Evolutionary conservation across 2,329 filamentous ascomycete genomes (phyloP).

Genomic region (Exserohilum rostratum): DNA sequence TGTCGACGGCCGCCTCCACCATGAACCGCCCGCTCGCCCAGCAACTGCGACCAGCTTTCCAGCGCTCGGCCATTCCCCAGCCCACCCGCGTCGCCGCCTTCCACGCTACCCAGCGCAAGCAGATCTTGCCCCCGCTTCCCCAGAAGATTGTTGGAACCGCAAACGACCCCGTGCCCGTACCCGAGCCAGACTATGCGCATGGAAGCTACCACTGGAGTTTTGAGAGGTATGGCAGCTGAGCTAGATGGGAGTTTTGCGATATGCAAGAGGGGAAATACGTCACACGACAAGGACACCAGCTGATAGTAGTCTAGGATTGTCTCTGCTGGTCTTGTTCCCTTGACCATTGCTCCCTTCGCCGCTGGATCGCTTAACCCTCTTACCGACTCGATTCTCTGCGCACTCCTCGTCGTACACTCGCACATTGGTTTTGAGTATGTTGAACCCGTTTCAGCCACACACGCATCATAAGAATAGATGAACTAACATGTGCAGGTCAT

Average conservation of each 20-base stretch:
- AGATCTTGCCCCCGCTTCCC: conserved; percentile 81
- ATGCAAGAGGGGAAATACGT: neutral
- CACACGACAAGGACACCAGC: neutral
- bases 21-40: conserved; percentile 45
- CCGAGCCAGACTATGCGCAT: conserved; percentile 74
- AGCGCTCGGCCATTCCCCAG: conserved; percentile 49
- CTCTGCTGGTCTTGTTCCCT: conserved; percentile 79
- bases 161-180: conserved; percentile 84
- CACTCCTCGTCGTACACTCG: conserved; percentile 84
- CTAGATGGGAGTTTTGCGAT: neutral
- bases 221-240: conserved; percentile 64
- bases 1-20: conserved; percentile 51
- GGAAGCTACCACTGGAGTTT: conserved; percentile 99
- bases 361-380: conserved; percentile 88
- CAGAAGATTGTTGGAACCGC: conserved; percentile 83
- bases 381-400: conserved; percentile 84
- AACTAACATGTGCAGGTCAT: conserved; percentile 56
- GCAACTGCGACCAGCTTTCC: conserved; percentile 49
- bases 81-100: conserved; percentile 73
- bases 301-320: conserved; percentile 56
- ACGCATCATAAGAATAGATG: neutral
- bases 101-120: conserved; percentile 78
- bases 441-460: neutral
- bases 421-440: conserved; percentile 90
- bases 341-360: conserved; percentile 90